Evolutionary conservation across 148 eudicot species (phyloP), one percentile per base, ranked within the genome.

Genomic region (Vaccinium corymbosum): DNA sequence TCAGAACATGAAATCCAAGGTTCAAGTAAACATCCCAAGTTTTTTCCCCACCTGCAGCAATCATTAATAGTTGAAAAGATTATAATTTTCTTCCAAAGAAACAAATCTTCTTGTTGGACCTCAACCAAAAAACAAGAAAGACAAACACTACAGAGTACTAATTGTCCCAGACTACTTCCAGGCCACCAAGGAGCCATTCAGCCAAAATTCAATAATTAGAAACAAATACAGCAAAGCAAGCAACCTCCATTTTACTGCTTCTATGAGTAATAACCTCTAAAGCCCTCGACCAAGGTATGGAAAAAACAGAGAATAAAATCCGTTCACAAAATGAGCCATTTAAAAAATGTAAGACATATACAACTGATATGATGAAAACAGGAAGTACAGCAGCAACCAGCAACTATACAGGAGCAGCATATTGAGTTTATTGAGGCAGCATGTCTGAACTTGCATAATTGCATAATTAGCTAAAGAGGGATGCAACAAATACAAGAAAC

Each of bases 351-450:
- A 81, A 81, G 76, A 81, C 71, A 62, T 20, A 32, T 81, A 68
- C 71, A 81, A 51, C 62, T 29, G 70, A 70, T 42, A n/a, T 61
- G 0, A 52, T 70, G 22, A 81, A 66, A 66, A 66, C 46, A 66
- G 22, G 25, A 81, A 49, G 11, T 70, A 32, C 27, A 82, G 50
- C 84, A 82, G 49, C 49, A 51, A 16, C 62, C 61, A 52, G 76
- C 42, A 81, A 29, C 83, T 82, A 71, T 82, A 71, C 78, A 82
- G 49, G 84, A 68, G 78, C 49, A 52, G 78, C 61, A 52, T 51
- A 70, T 51, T 53, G 27, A 51, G 61, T 82, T 82, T 70, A 82
- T 82, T 81, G 83, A 70, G 27, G 62, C 73, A 16, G 77, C 49
- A 17, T 50, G 4, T 50, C 83, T 32, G 35, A 19, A 81, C 49